A percentile compares a stretch with the other conserved stretches of the same genome.
Evolutionary conservation across 2,329 filamentous ascomycete species (phyloP).

Genomic region (Davidsoniella eucalypti): DNA sequence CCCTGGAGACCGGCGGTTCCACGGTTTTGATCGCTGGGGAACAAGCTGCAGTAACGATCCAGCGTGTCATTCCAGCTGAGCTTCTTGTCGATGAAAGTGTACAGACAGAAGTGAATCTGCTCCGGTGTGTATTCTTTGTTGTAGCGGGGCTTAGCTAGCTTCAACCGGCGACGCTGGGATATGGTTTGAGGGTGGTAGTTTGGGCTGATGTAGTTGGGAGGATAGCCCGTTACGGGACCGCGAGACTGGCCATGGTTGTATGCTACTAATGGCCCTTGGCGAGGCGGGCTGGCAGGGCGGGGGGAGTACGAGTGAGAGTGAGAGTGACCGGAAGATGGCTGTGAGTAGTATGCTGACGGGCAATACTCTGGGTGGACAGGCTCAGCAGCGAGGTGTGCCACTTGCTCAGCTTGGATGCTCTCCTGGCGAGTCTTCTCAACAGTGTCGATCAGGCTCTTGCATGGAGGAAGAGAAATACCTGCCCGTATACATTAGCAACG

Average conservation of each 20-base stretch:
- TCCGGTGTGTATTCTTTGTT: conserved; percentile 29
- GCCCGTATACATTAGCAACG: too few relatives aligned
- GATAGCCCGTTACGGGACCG: neutral
- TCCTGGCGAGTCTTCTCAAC: conserved; percentile 1
- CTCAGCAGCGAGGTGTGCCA: too few relatives aligned
- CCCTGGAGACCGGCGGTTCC: conserved; percentile 22
- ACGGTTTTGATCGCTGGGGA: conserved; percentile 12
- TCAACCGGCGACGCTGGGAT: conserved; percentile 1
- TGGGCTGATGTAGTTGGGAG: neutral
- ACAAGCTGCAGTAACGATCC: conserved; percentile 10
- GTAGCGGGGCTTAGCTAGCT: conserved; percentile 13
- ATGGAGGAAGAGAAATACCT: conserved; percentile 5
- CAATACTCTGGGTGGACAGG: too few relatives aligned
- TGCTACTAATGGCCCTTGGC: neutral
- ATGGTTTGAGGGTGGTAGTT: neutral
- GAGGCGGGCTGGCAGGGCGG: neutral
- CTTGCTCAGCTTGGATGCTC: neutral
- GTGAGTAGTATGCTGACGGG: neutral
- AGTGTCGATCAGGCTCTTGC: conserved; percentile 2
- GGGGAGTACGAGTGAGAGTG: neutral
- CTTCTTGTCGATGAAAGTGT: conserved; percentile 28
- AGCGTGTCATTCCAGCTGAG: conserved; percentile 21
- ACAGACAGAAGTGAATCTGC: conserved; percentile 28
- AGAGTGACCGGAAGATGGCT: neutral
- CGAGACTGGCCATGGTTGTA: neutral